Base-by-base conservation (phyloP, 371 early-diverging fungal species). In the Furculomyces boomerangus region DNA sequence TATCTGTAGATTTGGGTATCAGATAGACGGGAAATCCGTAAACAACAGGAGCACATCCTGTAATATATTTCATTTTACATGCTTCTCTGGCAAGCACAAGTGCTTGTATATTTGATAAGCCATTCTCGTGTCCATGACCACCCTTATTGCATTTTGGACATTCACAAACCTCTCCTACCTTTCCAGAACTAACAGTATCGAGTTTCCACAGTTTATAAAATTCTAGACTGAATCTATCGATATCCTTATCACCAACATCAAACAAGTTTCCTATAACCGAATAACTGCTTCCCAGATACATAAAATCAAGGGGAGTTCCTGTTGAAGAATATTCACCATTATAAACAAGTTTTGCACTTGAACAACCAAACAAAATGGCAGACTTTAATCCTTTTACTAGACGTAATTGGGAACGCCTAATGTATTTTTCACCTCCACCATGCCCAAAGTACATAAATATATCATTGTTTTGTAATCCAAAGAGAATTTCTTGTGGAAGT, bases 181-280 rank as follows among this genome's bases (percentile, higher is more conserved):
- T 51, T 0, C 87, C 89, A 84, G 91, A 92, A 10, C 64, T 48
- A n/a, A n/a, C n/a, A n/a, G n/a, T n/a, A n/a, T n/a, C n/a, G n/a
- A n/a, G n/a, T n/a, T n/a, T n/a, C n/a, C n/a, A n/a, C n/a, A n/a
- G n/a, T 1, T 60, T 57, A 52, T 95, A 68, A 69, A 89, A 56
- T 1, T 71, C 65, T 30, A 73, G 72, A 20, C 84, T 83, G 55
- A 89, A 81, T n/a, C 79, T 71, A 63, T 99, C 99, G 41, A 99
- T 82, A 65, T 99, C 99, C 62, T 81, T 77, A 70, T 99, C 99
- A 0, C 99, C 98, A 7, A 99, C 96, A 71, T 99, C 99, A 98
- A 98, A 99, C 18, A 99, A 73, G 59, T 93, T 95, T 22, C 89
- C 98, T 0, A 98, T 81, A 0, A 98, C 70, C 1, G 89, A 75